phyloP scores from a whole-genome alignment of 129 eudicot genomes.

The Mikania micrantha region DNA sequence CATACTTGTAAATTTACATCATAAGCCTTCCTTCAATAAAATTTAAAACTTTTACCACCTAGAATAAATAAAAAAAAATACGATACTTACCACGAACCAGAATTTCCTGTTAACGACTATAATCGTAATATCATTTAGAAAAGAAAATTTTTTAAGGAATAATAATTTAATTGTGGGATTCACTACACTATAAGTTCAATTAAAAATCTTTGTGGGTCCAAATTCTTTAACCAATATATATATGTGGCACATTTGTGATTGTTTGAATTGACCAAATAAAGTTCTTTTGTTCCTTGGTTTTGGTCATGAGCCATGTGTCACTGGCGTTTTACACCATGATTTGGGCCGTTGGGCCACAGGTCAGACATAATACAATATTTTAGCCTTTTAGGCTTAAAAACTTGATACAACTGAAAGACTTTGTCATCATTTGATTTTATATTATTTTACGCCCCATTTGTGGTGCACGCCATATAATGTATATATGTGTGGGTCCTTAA shows the following conservation, averaged over 20 bases:
- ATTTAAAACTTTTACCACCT: too few relatives aligned
- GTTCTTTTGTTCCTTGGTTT: background rate
- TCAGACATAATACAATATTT: background rate
- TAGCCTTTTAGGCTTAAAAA: background rate
- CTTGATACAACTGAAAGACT: background rate
- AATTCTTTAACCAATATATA: background rate
- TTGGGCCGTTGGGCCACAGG: background rate
- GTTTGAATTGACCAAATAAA: background rate
- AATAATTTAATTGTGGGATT: constrained; percentile 2
- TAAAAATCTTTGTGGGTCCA: constrained; percentile 13
- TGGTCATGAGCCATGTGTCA: constrained; percentile 3
- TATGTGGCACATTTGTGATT: constrained; percentile 7
- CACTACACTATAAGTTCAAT: background rate
- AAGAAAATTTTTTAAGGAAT: background rate
- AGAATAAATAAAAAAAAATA: too few relatives aligned
- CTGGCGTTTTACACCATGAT: background rate
- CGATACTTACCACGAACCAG: too few relatives aligned
- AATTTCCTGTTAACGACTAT: too few relatives aligned
- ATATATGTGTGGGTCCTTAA: too few relatives aligned
- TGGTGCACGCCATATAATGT: too few relatives aligned
- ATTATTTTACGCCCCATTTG: too few relatives aligned
- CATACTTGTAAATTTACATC: too few relatives aligned
- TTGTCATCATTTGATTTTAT: background rate
- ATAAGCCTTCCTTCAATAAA: too few relatives aligned
- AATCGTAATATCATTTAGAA: background rate